A percentile compares a stretch with the other conserved stretches of the same genome.
Evolutionary conservation across 2,329 filamentous ascomycete genomes (phyloP).

Genomic region (Neofusicoccum kwambonambiense): DNA sequence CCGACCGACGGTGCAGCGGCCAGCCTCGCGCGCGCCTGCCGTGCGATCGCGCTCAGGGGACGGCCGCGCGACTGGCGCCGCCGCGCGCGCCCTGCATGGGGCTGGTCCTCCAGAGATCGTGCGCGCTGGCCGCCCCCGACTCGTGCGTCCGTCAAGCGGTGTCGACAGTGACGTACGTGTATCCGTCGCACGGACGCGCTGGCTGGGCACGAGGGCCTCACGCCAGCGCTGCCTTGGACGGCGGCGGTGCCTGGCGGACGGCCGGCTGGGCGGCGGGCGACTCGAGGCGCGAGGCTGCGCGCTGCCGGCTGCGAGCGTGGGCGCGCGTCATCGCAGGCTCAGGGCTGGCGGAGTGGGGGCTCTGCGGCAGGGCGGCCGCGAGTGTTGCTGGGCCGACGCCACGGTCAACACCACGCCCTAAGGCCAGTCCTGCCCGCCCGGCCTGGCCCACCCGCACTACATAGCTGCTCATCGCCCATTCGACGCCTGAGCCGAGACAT

Average conservation of each 20-base stretch:
- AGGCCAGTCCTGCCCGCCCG: background rate
- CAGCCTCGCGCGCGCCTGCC: background rate
- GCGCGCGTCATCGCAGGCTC: slow-evolving; percentile 5
- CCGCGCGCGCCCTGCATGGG: background rate
- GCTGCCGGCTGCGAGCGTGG: background rate
- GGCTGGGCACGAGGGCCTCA: background rate
- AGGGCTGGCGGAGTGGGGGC: background rate
- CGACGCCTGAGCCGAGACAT: slow-evolving; percentile 2
- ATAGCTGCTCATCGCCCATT: slow-evolving; percentile 16
- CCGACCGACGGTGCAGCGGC: background rate
- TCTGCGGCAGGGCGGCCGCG: slow-evolving; percentile 8
- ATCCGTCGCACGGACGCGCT: slow-evolving; percentile 8
- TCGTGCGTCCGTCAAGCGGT: slow-evolving; percentile 2
- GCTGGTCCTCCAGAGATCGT: background rate
- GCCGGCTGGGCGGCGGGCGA: background rate
- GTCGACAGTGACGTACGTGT: slow-evolving; percentile 2
- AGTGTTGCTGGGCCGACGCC: slow-evolving; percentile 20
- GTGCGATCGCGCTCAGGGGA: slow-evolving; percentile 5
- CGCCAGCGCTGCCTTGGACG: background rate
- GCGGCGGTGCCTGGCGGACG: background rate
- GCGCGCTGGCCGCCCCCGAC: background rate
- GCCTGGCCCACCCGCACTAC: slow-evolving; percentile 10
- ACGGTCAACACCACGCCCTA: slow-evolving; percentile 10
- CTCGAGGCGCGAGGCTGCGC: background rate
- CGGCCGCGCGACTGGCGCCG: background rate